Evolutionary conservation across 2,329 filamentous ascomycete genomes (phyloP), one percentile per base, ranked within the genome.

Genomic region (Magnaporthales sp.): DNA sequence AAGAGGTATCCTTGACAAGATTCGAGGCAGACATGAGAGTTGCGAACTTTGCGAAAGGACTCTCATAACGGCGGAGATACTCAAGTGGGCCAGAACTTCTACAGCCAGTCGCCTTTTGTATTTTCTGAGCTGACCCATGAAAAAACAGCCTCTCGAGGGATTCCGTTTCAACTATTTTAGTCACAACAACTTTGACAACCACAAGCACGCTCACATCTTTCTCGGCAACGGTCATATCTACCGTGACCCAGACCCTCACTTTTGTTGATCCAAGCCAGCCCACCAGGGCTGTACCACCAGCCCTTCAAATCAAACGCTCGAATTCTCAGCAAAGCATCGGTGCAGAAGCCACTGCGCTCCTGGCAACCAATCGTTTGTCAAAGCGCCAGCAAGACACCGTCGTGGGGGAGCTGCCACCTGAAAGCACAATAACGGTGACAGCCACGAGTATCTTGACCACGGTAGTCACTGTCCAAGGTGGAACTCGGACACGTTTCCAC

Each of bases 171-270:
- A 69, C 68, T 3, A 66, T 71, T n/a, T 63, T 69, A 46, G 67
- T 67, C 22, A 70, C 71, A 27, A 29, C 63, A 9, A 70, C 69
- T 11, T 26, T 46, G 13, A 74, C 73, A 0, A 32, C 67, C 3
- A 72, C 72, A 4, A 67, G 67, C 62, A 71, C 70, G 1, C 38
- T 69, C 22, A 67, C 69, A 1, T 68, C 69, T 1, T 67, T 66
- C 26, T 71, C 71, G 0, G 65, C 67, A 1, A 65, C 70, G 0
- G 27, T 72, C 19, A 56, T 70, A 10, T 65, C 68, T 0, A 74
- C 74, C 0, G 65, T 68, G 11, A 69, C 69, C 1, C 66, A 72
- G 27, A 70, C 72, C 1, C 68, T 76, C 56, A 74, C 73, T 5
- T 68, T 73, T 19, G 22, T 72, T 54, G 68, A 74, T 3, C 31